Evolutionary conservation across 345 rosid species (phyloP).

Genomic region (Syzygium oleosum): DNA sequence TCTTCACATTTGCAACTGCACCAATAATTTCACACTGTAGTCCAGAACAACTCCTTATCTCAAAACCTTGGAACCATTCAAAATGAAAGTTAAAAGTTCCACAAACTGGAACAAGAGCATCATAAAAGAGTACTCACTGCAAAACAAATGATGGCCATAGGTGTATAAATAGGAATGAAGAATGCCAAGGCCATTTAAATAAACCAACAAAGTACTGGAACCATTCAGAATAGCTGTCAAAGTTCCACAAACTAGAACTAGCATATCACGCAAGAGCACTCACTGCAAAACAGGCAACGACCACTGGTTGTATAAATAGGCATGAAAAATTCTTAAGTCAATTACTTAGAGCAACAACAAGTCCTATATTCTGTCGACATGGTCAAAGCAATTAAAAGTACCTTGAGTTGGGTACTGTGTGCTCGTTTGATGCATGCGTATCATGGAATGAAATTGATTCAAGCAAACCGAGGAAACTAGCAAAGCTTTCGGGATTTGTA

Average conservation of each 20-base stretch:
- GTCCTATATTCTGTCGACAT: slow-evolving; percentile 35
- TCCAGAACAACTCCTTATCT: background rate
- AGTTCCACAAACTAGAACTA: background rate
- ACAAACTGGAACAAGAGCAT: background rate
- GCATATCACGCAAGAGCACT: background rate
- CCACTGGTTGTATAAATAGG: background rate
- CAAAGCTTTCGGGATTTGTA: slow-evolving; percentile 58
- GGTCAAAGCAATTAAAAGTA: slow-evolving; percentile 5
- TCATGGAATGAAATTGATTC: slow-evolving; percentile 77
- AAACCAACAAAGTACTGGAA: background rate
- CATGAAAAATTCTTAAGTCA: background rate
- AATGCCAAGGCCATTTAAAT: background rate
- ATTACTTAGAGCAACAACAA: background rate
- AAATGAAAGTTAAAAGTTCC: background rate
- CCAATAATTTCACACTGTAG: background rate
- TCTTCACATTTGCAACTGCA: background rate
- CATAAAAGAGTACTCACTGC: background rate
- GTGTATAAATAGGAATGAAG: background rate
- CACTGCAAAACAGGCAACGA: background rate
- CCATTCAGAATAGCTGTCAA: background rate
- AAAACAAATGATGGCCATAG: background rate
- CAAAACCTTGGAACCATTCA: background rate
- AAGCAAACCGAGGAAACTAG: slow-evolving; percentile 72
- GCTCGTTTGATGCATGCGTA: slow-evolving; percentile 43
- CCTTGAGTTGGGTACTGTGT: slow-evolving; percentile 56